A percentile compares a stretch with the other conserved stretches of the same genome.
Conservation (phyloP, 352 stramenopile genomes). For the Pythium monospermum region DNA sequence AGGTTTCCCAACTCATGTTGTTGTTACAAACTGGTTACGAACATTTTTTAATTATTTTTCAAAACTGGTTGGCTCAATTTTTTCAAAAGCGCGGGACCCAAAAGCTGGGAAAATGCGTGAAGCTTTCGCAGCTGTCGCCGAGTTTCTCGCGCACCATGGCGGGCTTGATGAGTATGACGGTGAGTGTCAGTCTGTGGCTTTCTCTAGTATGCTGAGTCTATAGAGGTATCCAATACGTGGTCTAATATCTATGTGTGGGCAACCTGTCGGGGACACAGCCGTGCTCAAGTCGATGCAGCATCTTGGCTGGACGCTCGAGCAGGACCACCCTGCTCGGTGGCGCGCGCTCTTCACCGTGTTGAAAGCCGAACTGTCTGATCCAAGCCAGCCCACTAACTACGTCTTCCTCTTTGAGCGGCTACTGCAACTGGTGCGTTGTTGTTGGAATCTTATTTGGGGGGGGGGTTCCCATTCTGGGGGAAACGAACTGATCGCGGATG, state of each 20-base stretch:
- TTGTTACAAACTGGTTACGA: not conserved
- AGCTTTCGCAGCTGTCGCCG: slow-evolving; percentile 23
- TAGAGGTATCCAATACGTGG: not conserved
- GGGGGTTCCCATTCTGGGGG: too few species aligned
- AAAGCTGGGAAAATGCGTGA: slow-evolving; percentile 16
- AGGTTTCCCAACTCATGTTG: slow-evolving; percentile 19
- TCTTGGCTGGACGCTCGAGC: slow-evolving; percentile 36
- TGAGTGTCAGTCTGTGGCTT: too few species aligned
- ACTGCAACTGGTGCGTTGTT: slow-evolving; percentile 40
- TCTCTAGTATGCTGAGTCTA: too few species aligned
- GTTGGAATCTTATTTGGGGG: not conserved
- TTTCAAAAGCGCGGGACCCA: not conserved
- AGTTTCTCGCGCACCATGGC: slow-evolving; percentile 27
- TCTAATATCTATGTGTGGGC: not conserved
- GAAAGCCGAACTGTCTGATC: slow-evolving; percentile 34
- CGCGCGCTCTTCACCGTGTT: slow-evolving; percentile 47
- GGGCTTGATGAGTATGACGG: slow-evolving; percentile 28
- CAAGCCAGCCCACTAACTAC: slow-evolving; percentile 31
- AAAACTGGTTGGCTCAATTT: not conserved
- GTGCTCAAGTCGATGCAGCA: slow-evolving; percentile 35
- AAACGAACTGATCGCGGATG: too few species aligned
- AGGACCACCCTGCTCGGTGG: slow-evolving; percentile 44
- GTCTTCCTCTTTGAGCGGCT: slow-evolving; percentile 65
- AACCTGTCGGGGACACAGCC: slow-evolving; percentile 2
- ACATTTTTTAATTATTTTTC: not conserved